Evolutionary conservation across 2,329 filamentous ascomycete genomes (phyloP).

Genomic region (Fusarium luffae): DNA sequence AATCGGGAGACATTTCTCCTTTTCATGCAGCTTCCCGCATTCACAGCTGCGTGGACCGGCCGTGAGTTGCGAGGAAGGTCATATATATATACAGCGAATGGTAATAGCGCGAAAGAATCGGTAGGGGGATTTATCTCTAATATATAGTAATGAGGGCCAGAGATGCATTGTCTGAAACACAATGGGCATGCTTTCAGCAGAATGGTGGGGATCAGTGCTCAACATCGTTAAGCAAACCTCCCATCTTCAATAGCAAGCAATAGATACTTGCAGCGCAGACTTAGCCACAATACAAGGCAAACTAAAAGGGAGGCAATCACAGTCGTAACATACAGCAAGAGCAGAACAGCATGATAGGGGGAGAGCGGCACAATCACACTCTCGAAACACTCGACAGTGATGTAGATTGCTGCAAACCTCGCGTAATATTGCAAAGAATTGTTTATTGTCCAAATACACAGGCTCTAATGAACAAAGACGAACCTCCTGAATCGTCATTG

Average conservation of each 20-base stretch:
- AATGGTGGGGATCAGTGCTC: background rate
- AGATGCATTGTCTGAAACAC: background rate
- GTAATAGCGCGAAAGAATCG: fast-evolving
- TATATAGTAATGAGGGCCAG: background rate
- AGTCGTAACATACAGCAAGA: background rate
- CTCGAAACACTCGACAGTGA: background rate
- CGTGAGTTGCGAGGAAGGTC: background rate
- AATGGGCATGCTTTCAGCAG: background rate
- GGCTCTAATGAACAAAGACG: constrained; percentile 7
- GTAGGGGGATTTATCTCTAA: background rate
- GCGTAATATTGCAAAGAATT: background rate
- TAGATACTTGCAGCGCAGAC: background rate
- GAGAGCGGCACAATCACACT: background rate
- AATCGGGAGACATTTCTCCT: background rate
- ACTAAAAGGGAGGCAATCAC: background rate
- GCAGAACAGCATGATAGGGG: no score
- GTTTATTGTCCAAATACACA: constrained; percentile 17
- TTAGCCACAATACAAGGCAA: background rate
- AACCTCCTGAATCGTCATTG: background rate
- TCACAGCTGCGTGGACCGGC: background rate
- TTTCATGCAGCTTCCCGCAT: background rate
- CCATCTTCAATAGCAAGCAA: background rate
- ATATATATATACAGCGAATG: background rate
- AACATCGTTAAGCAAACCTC: background rate
- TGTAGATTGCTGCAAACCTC: background rate